phyloP scores from a whole-genome alignment of 441 rosid species.

The Dalechampia spathulata region DNA sequence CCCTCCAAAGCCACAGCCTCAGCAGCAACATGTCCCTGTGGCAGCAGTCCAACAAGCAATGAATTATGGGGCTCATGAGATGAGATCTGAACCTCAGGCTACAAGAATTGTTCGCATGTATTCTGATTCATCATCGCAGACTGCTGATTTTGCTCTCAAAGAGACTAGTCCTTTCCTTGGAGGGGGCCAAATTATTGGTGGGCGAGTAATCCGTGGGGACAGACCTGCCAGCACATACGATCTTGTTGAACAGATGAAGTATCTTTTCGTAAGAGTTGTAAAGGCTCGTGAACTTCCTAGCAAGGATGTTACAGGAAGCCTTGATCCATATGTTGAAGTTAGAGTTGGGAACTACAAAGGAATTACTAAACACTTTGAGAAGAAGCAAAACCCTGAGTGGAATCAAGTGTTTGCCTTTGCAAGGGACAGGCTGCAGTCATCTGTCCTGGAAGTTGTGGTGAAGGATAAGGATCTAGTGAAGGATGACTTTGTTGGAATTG shows the following conservation, averaged over 20 bases:
- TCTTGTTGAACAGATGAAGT: constrained; percentile 50
- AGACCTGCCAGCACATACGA: constrained; percentile 35
- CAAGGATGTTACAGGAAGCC: constrained; percentile 16
- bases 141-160: constrained; percentile 35
- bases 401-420: constrained; percentile 46
- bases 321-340: constrained; percentile 27
- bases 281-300: constrained; percentile 35
- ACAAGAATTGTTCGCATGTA: constrained; percentile 27
- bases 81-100: constrained; percentile 31
- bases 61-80: too few relatives aligned
- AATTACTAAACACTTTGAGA: constrained; percentile 20
- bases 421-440: constrained; percentile 37
- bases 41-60: too few relatives aligned
- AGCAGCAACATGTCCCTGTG: too few relatives aligned
- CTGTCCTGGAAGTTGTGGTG: constrained; percentile 31
- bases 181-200: constrained; percentile 28
- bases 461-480: constrained; percentile 20
- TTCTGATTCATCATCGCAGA: constrained; percentile 14
- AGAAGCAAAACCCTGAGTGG: constrained; percentile 38
- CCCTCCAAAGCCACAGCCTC: too few relatives aligned
- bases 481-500: constrained; percentile 34
- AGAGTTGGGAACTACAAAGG: constrained; percentile 29
- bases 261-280: constrained; percentile 37
- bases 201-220: too few relatives aligned
- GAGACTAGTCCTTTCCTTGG: constrained; percentile 53